Conservation (phyloP, 305 asterid genomes). For the Fraxinus albicans region DNA sequence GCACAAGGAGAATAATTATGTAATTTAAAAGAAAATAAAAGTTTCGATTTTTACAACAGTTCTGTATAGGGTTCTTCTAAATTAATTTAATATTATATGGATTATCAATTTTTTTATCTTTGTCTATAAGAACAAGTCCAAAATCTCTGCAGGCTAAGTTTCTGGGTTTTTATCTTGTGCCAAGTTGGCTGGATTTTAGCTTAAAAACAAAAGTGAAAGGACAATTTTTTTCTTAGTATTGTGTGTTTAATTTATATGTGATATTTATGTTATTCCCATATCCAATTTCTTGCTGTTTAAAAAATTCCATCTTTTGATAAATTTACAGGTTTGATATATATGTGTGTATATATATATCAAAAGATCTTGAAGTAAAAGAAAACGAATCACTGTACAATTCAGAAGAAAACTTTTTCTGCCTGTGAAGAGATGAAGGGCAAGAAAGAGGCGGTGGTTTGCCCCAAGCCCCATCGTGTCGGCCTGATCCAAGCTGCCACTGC, state of each 20-base stretch:
- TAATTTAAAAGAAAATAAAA: not conserved
- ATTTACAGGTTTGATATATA: conserved; percentile 13
- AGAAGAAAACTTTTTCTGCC: conserved; percentile 48
- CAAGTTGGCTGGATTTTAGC: conserved; percentile 55
- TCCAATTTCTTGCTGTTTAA: conserved; percentile 10
- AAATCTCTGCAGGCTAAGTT: conserved; percentile 31
- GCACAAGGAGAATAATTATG: not conserved
- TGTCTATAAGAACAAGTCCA: conserved; percentile 45
- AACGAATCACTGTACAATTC: conserved; percentile 68
- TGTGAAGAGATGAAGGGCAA: conserved; percentile 61
- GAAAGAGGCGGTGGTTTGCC: conserved; percentile 72
- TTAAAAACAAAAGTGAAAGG: conserved; percentile 12
- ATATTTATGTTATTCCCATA: conserved; percentile 7
- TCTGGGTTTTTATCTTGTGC: conserved; percentile 2
- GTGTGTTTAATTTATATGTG: conserved; percentile 15
- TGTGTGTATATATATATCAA: not conserved
- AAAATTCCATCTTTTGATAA: conserved; percentile 4
- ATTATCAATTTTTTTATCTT: not conserved
- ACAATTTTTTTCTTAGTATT: not conserved
- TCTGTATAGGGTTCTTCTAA: too few relatives aligned
- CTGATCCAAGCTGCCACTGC: conserved; percentile 35
- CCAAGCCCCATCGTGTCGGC: conserved; percentile 77
- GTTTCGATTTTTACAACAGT: too few relatives aligned
- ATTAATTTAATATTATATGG: too few relatives aligned
- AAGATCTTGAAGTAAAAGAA: conserved; percentile 20